A percentile compares a stretch with the other conserved stretches of the same genome.
Conservation (phyloP, 345 rosid genomes). For the Citrus maxima region DNA sequence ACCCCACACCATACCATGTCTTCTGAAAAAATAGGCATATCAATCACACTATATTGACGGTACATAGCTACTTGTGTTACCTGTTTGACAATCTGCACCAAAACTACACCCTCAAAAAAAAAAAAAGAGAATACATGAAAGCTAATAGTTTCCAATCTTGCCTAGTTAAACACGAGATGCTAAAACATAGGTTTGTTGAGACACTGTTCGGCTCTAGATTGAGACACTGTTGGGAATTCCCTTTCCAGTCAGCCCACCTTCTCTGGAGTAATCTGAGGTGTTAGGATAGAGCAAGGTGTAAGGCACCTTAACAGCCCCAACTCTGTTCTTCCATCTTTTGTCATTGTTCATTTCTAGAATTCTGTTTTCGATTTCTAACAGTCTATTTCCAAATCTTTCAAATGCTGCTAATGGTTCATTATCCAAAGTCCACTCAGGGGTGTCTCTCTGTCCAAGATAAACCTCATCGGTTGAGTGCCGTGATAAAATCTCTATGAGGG, state of each 20-base stretch:
- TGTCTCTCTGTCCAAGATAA: conserved; percentile 84
- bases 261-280: conserved; percentile 56
- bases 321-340: conserved; percentile 57
- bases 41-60: neutral
- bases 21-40: no score
- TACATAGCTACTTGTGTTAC: neutral
- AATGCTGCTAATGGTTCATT: conserved; percentile 63
- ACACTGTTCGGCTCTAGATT: conserved; percentile 28
- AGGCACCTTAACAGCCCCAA: conserved; percentile 74
- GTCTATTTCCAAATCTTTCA: conserved; percentile 47
- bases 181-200: neutral
- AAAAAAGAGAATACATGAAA: neutral
- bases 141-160: neutral
- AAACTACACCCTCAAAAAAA: neutral
- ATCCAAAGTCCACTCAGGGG: conserved; percentile 70
- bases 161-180: neutral
- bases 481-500: conserved; percentile 79
- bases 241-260: conserved; percentile 72
- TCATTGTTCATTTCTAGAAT: conserved; percentile 61
- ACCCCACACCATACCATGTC: no score
- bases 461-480: conserved; percentile 84
- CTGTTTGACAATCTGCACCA: neutral
- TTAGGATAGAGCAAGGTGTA: conserved; percentile 76
- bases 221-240: conserved; percentile 95
- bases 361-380: conserved; percentile 54